Base-by-base conservation (phyloP, 2,329 filamentous ascomycete species). In the Cytospora schulzeri region DNA sequence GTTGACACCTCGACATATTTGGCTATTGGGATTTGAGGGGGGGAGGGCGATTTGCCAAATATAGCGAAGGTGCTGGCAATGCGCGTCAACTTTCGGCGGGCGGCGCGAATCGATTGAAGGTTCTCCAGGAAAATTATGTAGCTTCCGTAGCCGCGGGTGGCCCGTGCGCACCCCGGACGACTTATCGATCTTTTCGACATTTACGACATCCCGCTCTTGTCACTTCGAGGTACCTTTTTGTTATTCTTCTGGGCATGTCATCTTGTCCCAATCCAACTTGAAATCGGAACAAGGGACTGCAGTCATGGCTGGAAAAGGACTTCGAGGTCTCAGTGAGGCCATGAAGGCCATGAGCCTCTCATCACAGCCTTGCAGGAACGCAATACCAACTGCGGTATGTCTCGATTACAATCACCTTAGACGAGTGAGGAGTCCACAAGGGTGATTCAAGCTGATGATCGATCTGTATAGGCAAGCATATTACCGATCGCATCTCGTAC, bases 1-100 rank as follows among this genome's bases (percentile, higher is more conserved):
- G 85, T 75, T 84, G 83, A 74, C 84, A 85, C 75, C 80, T 80
- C 75, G 86, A 84, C 86, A 88, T 88, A 72, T 68, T 73, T 67
- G n/a, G 64, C 59, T 67, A 63, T 61, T 50, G 60, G 65, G 60
- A 55, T 35, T 9, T 31, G 29, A 31, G 29, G 29, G 29, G 29
- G 9, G 29, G 29, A 31, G 54, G 59, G 59, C 60, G 65, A 66
- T 60, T 60, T 60, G 70, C 11, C 2, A 8, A 9, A 8, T 19
- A 22, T 12, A 54, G 57, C 56, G 52, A 22, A n/a, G 63, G 48
- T 62, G 62, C 62, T 61, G 60, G 57, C 9, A n/a, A 55, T 67
- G 67, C 61, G 60, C 63, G 54, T 57, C 51, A 48, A 57, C 38
- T 31, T n/a, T n/a, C 28, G 62, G 33, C 50, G 45, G 51, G 65